These are phyloP conservation scores for Wallemia mellicola DNA, from an alignment of 1,284 basidiomycete genomes.

Conservation along the genomic window DNA sequence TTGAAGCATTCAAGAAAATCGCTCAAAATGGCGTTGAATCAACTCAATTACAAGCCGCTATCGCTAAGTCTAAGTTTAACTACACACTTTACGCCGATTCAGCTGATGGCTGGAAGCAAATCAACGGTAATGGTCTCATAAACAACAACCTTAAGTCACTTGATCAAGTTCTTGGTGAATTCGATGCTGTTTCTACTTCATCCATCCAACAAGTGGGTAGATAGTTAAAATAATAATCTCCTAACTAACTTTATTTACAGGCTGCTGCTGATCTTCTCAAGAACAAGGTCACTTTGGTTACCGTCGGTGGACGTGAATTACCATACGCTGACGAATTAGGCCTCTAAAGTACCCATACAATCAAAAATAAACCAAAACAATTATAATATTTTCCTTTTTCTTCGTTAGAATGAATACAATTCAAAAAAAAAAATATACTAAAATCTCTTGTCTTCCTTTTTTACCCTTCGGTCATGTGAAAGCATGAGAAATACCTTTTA, in stretches of 20 bases:
- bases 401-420: too few species aligned
- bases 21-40: constrained; percentile 38
- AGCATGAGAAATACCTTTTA: too few species aligned
- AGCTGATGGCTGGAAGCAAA: constrained; percentile 15
- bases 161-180: constrained; percentile 9
- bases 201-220: constrained; percentile 10
- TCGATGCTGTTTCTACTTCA: constrained; percentile 10
- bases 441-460: too few species aligned
- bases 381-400: too few species aligned
- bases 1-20: constrained; percentile 27
- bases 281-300: constrained; percentile 55
- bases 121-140: constrained; percentile 26
- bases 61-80: constrained; percentile 32
- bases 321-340: constrained; percentile 26
- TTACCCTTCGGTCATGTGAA: too few species aligned
- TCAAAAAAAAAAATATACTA: too few species aligned
- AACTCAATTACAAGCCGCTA: constrained; percentile 32
- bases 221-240: constrained; percentile 8
- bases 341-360: background rate
- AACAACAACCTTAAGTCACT: constrained; percentile 17
- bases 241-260: constrained; percentile 3
- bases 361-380: too few species aligned
- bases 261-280: constrained; percentile 22
- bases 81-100: background rate
- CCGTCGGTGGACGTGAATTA: constrained; percentile 43